A percentile compares a stretch with the other conserved stretches of the same genome.
These are phyloP conservation scores for Groenewaldozyma sp. DNA, from an alignment of 1,139 yeast species.

Conservation along the genomic window DNA sequence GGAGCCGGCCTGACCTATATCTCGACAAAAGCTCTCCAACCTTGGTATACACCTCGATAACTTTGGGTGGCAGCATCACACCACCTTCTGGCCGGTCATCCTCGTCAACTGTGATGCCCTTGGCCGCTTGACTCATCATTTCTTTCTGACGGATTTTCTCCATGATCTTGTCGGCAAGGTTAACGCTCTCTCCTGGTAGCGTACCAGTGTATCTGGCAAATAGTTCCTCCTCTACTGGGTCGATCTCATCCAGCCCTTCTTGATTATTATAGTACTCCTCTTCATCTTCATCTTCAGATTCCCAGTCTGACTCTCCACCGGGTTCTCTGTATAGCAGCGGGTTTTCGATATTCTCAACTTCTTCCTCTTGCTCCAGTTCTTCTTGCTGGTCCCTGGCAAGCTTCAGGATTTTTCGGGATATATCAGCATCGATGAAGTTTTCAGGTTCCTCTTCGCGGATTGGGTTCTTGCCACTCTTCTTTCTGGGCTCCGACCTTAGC, in stretches of 20 bases:
- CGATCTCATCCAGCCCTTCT: constrained; percentile 43
- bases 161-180: constrained; percentile 85
- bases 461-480: constrained; percentile 18
- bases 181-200: constrained; percentile 41
- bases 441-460: constrained; percentile 36
- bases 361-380: constrained; percentile 64
- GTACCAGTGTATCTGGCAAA: constrained; percentile 30
- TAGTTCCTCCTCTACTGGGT: constrained; percentile 34
- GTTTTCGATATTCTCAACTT: constrained; percentile 22
- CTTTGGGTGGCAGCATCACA: constrained; percentile 89
- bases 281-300: constrained; percentile 35
- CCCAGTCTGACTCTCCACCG: constrained; percentile 19
- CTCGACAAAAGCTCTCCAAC: constrained; percentile 81
- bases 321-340: constrained; percentile 13
- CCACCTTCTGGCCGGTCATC: constrained; percentile 30
- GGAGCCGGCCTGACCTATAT: constrained; percentile 94
- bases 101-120: constrained; percentile 19
- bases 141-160: constrained; percentile 79
- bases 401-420: constrained; percentile 78
- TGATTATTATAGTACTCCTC: constrained; percentile 46
- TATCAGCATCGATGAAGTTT: constrained; percentile 68
- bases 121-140: constrained; percentile 23
- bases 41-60: constrained; percentile 85
- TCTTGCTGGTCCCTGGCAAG: constrained; percentile 90
- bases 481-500: constrained; percentile 38